These are phyloP conservation scores for Besnoitia besnoiti DNA, from an alignment of 169 alveolate genomes.

Conservation along the genomic window DNA sequence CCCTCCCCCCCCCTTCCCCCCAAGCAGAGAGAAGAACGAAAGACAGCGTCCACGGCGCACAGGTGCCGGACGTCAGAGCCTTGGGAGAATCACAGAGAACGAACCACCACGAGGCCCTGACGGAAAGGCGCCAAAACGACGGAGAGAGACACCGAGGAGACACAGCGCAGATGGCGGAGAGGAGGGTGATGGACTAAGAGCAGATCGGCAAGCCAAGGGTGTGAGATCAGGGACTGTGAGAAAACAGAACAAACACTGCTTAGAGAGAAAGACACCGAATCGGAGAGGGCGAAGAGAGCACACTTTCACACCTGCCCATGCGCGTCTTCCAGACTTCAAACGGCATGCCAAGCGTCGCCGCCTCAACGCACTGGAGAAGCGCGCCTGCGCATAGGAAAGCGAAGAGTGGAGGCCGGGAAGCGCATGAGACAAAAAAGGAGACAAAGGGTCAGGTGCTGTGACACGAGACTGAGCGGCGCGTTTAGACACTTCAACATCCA, in stretches of 20 bases:
- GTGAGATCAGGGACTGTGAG: background rate
- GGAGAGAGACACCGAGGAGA: background rate
- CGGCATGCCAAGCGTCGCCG: slow-evolving; percentile 83
- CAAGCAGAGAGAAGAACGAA: background rate
- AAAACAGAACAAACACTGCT: background rate
- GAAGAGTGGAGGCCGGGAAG: background rate
- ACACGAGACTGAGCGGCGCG: background rate
- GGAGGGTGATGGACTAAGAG: background rate
- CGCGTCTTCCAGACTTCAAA: slow-evolving; percentile 83
- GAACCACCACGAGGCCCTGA: too few relatives aligned
- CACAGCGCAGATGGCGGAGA: background rate
- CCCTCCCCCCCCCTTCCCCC: background rate
- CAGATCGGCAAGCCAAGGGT: background rate
- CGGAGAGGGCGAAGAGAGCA: background rate
- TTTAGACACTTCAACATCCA: too few relatives aligned
- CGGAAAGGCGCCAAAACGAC: background rate
- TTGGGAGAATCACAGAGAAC: too few relatives aligned
- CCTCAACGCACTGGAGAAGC: slow-evolving; percentile 77
- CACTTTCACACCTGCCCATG: slow-evolving; percentile 73
- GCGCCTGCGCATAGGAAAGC: slow-evolving; percentile 78
- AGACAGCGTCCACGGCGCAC: background rate
- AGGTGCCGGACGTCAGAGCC: background rate
- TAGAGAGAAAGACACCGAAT: background rate
- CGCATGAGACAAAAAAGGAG: background rate
- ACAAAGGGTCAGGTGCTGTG: background rate